These are phyloP conservation scores for Jackrogersella minutella DNA, from an alignment of 495 filamentous ascomycete species.

Conservation along the genomic window DNA sequence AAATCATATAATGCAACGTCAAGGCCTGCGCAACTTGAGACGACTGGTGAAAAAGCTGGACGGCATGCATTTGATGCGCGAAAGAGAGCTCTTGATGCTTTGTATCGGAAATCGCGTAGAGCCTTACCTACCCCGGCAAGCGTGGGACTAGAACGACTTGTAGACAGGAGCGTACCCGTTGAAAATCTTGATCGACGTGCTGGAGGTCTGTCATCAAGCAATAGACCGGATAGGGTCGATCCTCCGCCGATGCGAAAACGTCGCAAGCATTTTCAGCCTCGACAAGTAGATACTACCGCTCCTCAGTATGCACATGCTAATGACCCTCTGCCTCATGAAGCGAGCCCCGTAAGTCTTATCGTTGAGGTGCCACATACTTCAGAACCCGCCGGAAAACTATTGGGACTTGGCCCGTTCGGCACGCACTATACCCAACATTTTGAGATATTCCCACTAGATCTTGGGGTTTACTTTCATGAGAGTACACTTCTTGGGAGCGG, in stretches of 20 bases:
- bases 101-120: slow-evolving; percentile 53
- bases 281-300: slow-evolving; percentile 58
- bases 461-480: slow-evolving; percentile 78
- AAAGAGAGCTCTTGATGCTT: slow-evolving; percentile 58
- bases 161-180: slow-evolving; percentile 33
- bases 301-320: slow-evolving; percentile 59
- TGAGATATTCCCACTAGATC: slow-evolving; percentile 69
- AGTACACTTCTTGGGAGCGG: slow-evolving; percentile 80
- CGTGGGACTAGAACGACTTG: slow-evolving; percentile 38
- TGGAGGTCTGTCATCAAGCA: slow-evolving; percentile 37
- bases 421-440: slow-evolving; percentile 79
- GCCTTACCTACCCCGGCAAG: slow-evolving; percentile 26
- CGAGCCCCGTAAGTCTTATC: slow-evolving; percentile 19
- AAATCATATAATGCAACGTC: slow-evolving; percentile 19
- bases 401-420: slow-evolving; percentile 66
- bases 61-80: slow-evolving; percentile 47
- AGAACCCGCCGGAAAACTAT: slow-evolving; percentile 54
- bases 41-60: slow-evolving; percentile 37
- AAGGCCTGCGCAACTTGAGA: slow-evolving; percentile 61
- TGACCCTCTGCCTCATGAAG: slow-evolving; percentile 52
- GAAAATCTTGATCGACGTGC: slow-evolving; percentile 17
- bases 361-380: slow-evolving; percentile 29
- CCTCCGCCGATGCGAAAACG: slow-evolving; percentile 40
- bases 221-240: slow-evolving; percentile 37
- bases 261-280: slow-evolving; percentile 61